Evolutionary conservation across 2,329 filamentous ascomycete genomes (phyloP).

Genomic region (Colletotrichum tofieldiae): DNA sequence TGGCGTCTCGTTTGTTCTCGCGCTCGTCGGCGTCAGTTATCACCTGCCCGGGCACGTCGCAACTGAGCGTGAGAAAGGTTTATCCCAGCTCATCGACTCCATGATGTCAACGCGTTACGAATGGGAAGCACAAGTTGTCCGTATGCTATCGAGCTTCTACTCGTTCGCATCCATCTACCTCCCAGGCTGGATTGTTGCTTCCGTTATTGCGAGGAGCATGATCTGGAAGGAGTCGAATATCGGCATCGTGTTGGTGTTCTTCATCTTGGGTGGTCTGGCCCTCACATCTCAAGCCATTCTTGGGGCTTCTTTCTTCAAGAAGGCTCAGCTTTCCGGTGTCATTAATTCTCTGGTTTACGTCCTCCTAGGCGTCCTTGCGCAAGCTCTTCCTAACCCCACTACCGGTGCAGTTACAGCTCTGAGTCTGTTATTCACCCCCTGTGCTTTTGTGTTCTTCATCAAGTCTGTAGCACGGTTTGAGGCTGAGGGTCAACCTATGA

Average conservation of each 20-base stretch:
- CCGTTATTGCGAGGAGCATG: conserved; percentile 72
- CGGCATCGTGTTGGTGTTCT: conserved; percentile 80
- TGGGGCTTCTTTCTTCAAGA: conserved; percentile 87
- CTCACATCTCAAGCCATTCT: conserved; percentile 86
- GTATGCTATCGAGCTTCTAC: conserved; percentile 72
- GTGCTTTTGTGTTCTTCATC: conserved; percentile 88
- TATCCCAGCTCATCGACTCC: conserved; percentile 82
- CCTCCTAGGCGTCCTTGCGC: conserved; percentile 85
- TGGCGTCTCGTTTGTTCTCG: conserved; percentile 78
- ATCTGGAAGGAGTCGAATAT: conserved; percentile 76
- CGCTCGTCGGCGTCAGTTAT: conserved; percentile 79
- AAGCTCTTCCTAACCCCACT: conserved; percentile 76
- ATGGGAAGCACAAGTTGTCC: conserved; percentile 59
- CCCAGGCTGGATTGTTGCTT: conserved; percentile 63
- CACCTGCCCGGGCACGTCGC: conserved; percentile 81
- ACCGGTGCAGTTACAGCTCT: conserved; percentile 78
- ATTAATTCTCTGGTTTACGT: conserved; percentile 81
- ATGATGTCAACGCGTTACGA: conserved; percentile 77
- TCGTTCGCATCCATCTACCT: conserved; percentile 79
- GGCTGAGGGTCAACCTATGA: conserved; percentile 69
- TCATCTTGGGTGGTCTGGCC: conserved; percentile 81
- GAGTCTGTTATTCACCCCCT: conserved; percentile 85
- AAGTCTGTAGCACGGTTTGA: conserved; percentile 85
- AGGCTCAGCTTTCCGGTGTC: conserved; percentile 89
- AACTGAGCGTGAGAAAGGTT: conserved; percentile 78